Base-by-base conservation (phyloP, 2,329 filamentous ascomycete genomes). In the Truncatella angustata region DNA sequence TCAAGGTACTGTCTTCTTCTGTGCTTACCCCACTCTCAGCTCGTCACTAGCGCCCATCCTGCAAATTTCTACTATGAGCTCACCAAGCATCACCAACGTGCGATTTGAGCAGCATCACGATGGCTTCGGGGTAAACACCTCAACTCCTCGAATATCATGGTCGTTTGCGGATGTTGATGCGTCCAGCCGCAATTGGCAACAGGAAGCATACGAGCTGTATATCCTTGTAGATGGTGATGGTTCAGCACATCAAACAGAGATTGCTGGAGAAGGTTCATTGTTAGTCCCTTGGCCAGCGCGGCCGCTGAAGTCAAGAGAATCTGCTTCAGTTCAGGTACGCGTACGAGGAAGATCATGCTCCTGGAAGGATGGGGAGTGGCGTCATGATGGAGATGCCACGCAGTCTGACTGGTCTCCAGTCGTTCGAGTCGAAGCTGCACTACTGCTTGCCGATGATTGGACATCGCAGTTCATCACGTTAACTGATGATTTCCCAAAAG, bases 101-200 rank as follows among this genome's bases (percentile, higher is more conserved):
- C 46, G 46, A 9, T 52, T 52, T 40, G 50, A 52, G 16, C 42
- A 52, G 12, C 50, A 52, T 18, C 50, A 30, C 2, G 40, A 18
- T 26, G 50, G 50, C 14, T 24, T 52, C 18, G 30, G 40, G 9
- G 21, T 52, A n/a, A 16, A 39, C 34, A 18, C 20, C 5, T 11
- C 34, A 3, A n/a, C 14, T 10, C 50, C 50, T 12, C 28, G 34
- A 9, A 37, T 52, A 20, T 52, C 50, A 21, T 52, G 50, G 50
- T 20, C 23, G 9, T 52, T 26, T 23, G 12, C 43, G 21, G n/a
- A 40, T 11, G 14, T 12, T 14, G 21, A 14, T 18, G 7, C 42
- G 5, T 3, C 5, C 18, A 3, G 23, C 11, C n/a, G 14, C 12
- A 32, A 34, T 35, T 52, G 35, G 42, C 12, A 20, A 6, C 50